These are phyloP conservation scores for Apiotrichum brassicae DNA, from an alignment of 1,284 basidiomycete species.

Conservation along the genomic window DNA sequence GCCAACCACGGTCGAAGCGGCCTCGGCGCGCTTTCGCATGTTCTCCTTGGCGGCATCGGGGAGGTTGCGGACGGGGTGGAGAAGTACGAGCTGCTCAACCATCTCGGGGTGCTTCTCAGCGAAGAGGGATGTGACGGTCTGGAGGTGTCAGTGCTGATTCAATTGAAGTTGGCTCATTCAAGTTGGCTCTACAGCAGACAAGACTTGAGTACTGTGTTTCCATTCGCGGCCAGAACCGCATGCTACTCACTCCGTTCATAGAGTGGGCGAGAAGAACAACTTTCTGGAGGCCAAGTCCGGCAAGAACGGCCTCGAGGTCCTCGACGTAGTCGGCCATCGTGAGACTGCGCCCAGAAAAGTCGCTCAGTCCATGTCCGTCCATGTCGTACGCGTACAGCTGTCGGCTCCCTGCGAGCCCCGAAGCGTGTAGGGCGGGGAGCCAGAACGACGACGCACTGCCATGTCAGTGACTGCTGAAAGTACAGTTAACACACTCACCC, in stretches of 20 bases:
- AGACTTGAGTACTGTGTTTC: background rate
- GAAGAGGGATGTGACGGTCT: constrained; percentile 25
- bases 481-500: constrained; percentile 2
- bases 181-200: too few species aligned
- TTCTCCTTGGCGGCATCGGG: constrained; percentile 17
- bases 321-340: constrained; percentile 13
- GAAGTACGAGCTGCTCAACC: constrained; percentile 27
- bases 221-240: too few species aligned
- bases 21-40: constrained; percentile 22
- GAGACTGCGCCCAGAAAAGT: constrained; percentile 16
- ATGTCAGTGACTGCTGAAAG: background rate
- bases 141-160: background rate
- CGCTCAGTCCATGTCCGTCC: constrained; percentile 27
- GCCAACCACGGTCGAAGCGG: constrained; percentile 17
- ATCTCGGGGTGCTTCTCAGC: constrained; percentile 19
- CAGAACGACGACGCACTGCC: constrained; percentile 43
- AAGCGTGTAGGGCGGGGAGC: constrained; percentile 18
- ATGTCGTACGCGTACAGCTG: constrained; percentile 24
- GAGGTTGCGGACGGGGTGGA: constrained; percentile 27
- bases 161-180: too few species aligned
- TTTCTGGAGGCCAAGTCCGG: constrained; percentile 10
- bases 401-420: constrained; percentile 12
- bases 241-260: constrained; percentile 27
- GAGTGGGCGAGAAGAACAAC: constrained; percentile 31
- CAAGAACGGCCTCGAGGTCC: constrained; percentile 23